Conservation (phyloP, 441 rosid genomes). For the Populus hybrid region DNA sequence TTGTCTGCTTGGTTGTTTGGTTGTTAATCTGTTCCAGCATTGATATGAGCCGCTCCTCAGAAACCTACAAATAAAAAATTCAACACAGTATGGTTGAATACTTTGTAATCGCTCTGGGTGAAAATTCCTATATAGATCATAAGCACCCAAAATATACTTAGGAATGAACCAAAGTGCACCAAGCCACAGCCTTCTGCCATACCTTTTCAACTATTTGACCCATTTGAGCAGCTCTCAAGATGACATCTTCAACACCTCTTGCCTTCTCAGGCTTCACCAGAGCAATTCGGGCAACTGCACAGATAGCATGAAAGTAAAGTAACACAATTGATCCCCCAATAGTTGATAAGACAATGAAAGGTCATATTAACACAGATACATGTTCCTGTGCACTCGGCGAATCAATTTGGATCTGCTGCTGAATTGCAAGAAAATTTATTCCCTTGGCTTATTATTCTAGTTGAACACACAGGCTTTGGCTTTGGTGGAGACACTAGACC, state of each 20-base stretch:
- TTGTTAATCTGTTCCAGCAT: constrained; percentile 90
- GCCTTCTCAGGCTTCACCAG: constrained; percentile 99
- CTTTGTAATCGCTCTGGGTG: background rate
- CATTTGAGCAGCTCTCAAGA: constrained; percentile 83
- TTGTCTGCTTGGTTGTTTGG: constrained; percentile 84
- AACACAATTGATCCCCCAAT: background rate
- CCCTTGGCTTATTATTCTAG: background rate
- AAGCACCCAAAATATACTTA: background rate
- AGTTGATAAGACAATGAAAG: background rate
- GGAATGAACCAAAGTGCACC: background rate
- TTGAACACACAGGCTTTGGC: background rate
- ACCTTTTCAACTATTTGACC: constrained; percentile 97
- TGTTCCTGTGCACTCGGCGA: background rate
- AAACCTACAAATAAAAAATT: constrained; percentile 46
- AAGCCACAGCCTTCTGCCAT: constrained; percentile 15
- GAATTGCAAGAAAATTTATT: constrained; percentile 2
- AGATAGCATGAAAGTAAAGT: background rate
- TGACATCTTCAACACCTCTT: constrained; percentile 85
- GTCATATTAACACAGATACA: background rate
- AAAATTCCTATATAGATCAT: background rate
- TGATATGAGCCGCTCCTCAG: constrained; percentile 86
- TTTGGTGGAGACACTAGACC: too few relatives aligned
- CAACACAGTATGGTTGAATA: background rate
- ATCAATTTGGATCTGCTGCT: constrained; percentile 1
- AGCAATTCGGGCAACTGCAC: constrained; percentile 86